Evolutionary conservation across 352 stramenopile genomes (phyloP), one percentile per base, ranked within the genome.

Genomic region (Pythium monospermum): DNA sequence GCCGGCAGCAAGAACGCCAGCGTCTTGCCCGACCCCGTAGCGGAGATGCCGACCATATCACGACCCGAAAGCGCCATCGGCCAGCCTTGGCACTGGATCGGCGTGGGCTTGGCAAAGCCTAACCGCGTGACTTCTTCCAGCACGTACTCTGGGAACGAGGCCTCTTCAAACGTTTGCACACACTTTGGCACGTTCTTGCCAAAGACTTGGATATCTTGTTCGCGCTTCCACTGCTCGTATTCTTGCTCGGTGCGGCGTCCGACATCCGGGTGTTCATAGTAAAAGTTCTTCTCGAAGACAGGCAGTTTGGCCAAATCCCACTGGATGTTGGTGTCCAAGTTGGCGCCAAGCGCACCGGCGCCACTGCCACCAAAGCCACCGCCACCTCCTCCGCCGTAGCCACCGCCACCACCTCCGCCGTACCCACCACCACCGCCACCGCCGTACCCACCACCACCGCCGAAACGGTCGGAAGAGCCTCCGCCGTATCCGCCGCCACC

Each of bases 241-340:
- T 99, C 95, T 10, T 83, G 51, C 19, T 96, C 85, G 22, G 84
- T 76, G 46, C 96, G 83, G n/a, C 75, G 77, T 5, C 85, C 87
- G 21, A 99, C 96, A 57, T 97, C 93, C 16, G 97, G 97, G 76
- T 99, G 97, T 72, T 99, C 88, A 55, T 95, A 91, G 89, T 99
- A 99, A 60, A 99, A 99, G 66, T 99, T 98, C 71, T 99, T 99
- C 68, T 99, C 95, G 61, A 99, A 99, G 18, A 93, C 79, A 1
- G 95, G 91, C 10, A 99, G 76, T 61, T 97, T 85, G 22, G 85
- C 73, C 38, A 98, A 56, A 53, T 97, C 85, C 83, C 97, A 99
- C 61, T 98, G 83, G 74, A 99, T 99, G 49, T 96, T 85, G 8
- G 73, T 80, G 49, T 86, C 71, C 37, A 99, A 73, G 60, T 87